Conservation (phyloP, 176 grass and related monocot species). For the Puccinellia tenuiflora region DNA sequence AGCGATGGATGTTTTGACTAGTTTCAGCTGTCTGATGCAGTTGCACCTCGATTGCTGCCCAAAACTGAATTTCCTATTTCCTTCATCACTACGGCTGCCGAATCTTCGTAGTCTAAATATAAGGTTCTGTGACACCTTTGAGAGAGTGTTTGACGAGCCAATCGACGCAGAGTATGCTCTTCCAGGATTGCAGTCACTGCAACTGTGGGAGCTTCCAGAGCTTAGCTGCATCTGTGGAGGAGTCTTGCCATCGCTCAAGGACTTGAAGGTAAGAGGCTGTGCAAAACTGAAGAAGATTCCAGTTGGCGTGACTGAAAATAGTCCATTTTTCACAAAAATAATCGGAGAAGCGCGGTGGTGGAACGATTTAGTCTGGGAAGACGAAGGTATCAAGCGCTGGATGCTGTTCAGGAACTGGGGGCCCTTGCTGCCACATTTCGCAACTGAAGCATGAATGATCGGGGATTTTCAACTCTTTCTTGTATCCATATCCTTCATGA, state of each 20-base stretch:
- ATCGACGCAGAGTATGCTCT: background rate
- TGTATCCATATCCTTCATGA: background rate
- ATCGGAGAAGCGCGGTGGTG: conserved; percentile 23
- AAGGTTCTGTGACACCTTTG: conserved; percentile 18
- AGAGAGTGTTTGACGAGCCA: background rate
- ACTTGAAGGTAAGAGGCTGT: conserved; percentile 34
- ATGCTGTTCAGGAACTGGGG: conserved; percentile 28
- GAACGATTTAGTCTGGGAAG: conserved; percentile 21
- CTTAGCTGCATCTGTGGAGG: conserved; percentile 20
- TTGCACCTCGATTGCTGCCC: conserved; percentile 24
- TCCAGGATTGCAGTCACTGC: conserved; percentile 26
- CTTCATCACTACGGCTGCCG: background rate
- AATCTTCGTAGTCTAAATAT: background rate
- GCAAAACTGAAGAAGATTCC: conserved; percentile 27
- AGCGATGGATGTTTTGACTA: background rate
- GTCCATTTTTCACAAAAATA: background rate
- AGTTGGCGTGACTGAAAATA: conserved; percentile 30
- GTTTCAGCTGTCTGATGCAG: conserved; percentile 22
- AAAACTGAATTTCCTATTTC: conserved; percentile 3
- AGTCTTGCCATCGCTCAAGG: conserved; percentile 30
- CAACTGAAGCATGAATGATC: conserved; percentile 21
- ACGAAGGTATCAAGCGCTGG: conserved; percentile 25
- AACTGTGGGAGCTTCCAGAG: conserved; percentile 34
- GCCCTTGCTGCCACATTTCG: conserved; percentile 25
- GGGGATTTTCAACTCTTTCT: background rate